phyloP scores from a whole-genome alignment of 2,329 filamentous ascomycete species.

The Corniculantispora saksenae region DNA sequence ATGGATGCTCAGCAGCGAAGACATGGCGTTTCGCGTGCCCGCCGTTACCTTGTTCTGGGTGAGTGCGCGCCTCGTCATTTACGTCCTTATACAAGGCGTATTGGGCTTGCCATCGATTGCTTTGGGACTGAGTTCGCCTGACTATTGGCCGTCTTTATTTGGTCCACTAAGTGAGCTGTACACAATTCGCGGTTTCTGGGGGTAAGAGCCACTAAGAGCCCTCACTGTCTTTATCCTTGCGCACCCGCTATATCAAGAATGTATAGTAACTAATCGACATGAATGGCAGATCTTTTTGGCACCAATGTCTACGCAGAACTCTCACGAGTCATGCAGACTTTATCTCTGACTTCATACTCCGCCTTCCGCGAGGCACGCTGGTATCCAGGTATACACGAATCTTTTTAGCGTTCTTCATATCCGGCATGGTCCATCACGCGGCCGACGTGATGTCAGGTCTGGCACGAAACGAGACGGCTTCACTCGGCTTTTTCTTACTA shows the following conservation, averaged over 20 bases:
- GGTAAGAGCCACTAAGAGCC: slow-evolving; percentile 1
- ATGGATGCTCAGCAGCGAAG: neutral
- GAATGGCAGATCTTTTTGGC: slow-evolving; percentile 8
- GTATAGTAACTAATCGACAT: too few relatives aligned
- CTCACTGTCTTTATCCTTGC: neutral
- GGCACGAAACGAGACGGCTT: neutral
- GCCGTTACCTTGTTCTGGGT: neutral
- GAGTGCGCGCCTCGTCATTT: neutral
- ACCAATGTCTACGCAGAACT: slow-evolving; percentile 18
- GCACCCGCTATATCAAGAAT: neutral
- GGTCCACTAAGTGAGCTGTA: slow-evolving; percentile 4
- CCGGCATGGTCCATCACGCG: slow-evolving; percentile 11
- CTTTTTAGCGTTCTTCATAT: slow-evolving; percentile 18
- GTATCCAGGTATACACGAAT: slow-evolving; percentile 14
- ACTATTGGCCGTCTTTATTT: slow-evolving; percentile 12
- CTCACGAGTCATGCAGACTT: slow-evolving; percentile 15
- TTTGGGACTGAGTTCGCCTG: slow-evolving; percentile 7
- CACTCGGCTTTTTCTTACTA: slow-evolving; percentile 16
- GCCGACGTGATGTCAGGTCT: slow-evolving; percentile 7
- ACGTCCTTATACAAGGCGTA: neutral
- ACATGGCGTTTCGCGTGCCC: neutral
- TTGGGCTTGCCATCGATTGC: neutral
- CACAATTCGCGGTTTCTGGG: slow-evolving; percentile 20
- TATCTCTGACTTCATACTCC: slow-evolving; percentile 13
- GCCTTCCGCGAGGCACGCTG: neutral